Evolutionary conservation across 2,329 filamentous ascomycete genomes (phyloP), one percentile per base, ranked within the genome.

Genomic region (Westerdykella aurantiaca): DNA sequence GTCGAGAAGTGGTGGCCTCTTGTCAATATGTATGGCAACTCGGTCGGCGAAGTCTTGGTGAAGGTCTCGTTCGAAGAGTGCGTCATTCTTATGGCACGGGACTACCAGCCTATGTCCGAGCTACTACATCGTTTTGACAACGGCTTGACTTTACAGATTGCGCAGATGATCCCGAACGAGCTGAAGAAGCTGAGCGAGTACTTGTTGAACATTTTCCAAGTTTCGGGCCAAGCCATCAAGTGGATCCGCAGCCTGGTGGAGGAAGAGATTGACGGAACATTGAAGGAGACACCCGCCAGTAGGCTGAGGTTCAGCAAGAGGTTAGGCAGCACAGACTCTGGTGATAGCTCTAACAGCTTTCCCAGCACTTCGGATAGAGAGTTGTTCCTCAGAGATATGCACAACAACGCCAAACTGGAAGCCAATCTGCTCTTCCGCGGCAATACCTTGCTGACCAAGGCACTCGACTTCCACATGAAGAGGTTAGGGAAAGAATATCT

Each of bases 211-310:
- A 95, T 98, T 41, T 98, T 91, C 58, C 93, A 98, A 61, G 90
- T 95, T 3, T 91, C 89, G 2, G 88, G 88, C 0, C 80, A 81
- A 31, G 86, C 87, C 2, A 78, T 79, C 35, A 88, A 96, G 46
- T 98, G 93, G 93, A 77, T 98, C 17, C 93, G 88, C 75, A 83
- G 88, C 2, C 73, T 98, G 34, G 87, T 96, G 0, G 93, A 98
- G 66, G 91, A 97, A 61, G 93, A 98, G 66, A 97, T 98, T 45
- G 93, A 97, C 59, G 91, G 91, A 0, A 83, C 93, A 14, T 81
- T 88, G 43, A 94, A 84, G 60, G 89, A 95, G 55, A 81, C 82
- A 12, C 81, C 85, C 0, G 79, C 85, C 50, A 88, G 72, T 48
- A 65, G 79, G 31, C 62, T 82, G 39, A 77, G 86, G 3, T 89